These are phyloP conservation scores for Mortierella sp. DNA, from an alignment of 371 early-diverging fungal genomes.

Conservation along the genomic window DNA sequence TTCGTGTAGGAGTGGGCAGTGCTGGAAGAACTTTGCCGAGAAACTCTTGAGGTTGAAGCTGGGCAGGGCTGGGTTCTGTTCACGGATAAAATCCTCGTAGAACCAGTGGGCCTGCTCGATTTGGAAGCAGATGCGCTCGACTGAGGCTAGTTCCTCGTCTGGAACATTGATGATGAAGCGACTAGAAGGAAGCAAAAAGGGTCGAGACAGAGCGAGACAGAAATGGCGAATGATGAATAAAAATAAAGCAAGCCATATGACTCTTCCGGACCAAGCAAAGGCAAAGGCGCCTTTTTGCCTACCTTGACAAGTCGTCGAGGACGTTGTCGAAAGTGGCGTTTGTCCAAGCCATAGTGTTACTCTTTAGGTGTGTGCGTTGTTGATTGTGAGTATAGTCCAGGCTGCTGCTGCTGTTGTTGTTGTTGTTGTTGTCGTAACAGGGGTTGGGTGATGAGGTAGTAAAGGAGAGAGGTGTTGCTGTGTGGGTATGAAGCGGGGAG, in stretches of 20 bases:
- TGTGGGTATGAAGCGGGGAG: not conserved
- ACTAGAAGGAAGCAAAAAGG: conserved; percentile 56
- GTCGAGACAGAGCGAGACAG: not conserved
- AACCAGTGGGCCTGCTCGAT: conserved; percentile 99
- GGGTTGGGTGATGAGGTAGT: not conserved
- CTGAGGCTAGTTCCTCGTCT: conserved; percentile 88
- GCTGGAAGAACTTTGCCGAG: conserved; percentile 82
- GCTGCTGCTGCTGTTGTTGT: too few relatives aligned
- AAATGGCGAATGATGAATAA: not conserved
- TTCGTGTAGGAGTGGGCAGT: conserved; percentile 89
- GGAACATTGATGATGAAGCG: conserved; percentile 99
- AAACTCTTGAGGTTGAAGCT: conserved; percentile 87
- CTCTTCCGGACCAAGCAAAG: not conserved
- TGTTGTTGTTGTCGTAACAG: not conserved
- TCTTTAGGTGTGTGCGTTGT: not conserved
- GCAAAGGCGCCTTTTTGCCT: conserved; percentile 6
- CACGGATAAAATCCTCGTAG: conserved; percentile 98
- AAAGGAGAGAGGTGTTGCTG: not conserved
- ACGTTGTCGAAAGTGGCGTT: conserved; percentile 82
- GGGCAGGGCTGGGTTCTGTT: conserved; percentile 82
- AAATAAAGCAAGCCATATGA: not conserved
- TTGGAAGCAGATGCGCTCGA: conserved; percentile 98
- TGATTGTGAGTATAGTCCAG: too few relatives aligned
- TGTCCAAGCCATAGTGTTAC: conserved; percentile 66
- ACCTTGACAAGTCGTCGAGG: conserved; percentile 90